Base-by-base conservation (phyloP, 1,139 yeast genomes). In the Candida glucosophila region DNA sequence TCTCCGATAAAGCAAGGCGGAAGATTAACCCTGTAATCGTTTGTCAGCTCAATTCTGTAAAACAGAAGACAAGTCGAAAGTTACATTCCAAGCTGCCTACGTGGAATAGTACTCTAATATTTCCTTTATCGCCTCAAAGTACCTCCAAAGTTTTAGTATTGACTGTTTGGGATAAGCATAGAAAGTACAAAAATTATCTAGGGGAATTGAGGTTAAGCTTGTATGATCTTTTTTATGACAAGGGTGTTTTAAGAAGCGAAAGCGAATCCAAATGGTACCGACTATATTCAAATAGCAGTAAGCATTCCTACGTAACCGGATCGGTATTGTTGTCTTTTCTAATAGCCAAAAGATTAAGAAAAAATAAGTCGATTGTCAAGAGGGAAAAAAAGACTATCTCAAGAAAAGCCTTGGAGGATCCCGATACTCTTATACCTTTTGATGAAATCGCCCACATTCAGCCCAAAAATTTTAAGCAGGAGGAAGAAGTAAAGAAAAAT, bases 221-320 rank as follows among this genome's bases (percentile, higher is more conserved):
- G 5, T 35, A 48, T 4, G 72, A 68, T 14, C 34, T 72, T 4
- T 67, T 73, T 34, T 34, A 39, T 15, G 20, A 31, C 23, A 41
- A 32, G 19, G 48, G 34, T 6, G 29, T 30, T 17, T 49, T 47
- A 29, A 25, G 16, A 9, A 34, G 38, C 25, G 41, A 35, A 25
- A 49, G 58, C 3, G 66, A 55, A 1, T 55, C 65, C 12, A 57
- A 58, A 32, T 73, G 79, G 79, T 67, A 58, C 40, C 53, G 57
- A 28, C 47, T 76, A 8, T 61, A 63, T 31, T 72, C 79, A 3
- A 63, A 66, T 13, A 49, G 49, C 22, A 40, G 55, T 3, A 53
- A 65, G 31, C 67, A 65, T 22, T 52, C 68, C 6, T 73, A 58
- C 42, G 72, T 74, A 7, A 68, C 77, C 0, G 86, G 86, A 0